These are phyloP conservation scores for Pythium insidiosum DNA, from an alignment of 352 stramenopile species.

Conservation along the genomic window DNA sequence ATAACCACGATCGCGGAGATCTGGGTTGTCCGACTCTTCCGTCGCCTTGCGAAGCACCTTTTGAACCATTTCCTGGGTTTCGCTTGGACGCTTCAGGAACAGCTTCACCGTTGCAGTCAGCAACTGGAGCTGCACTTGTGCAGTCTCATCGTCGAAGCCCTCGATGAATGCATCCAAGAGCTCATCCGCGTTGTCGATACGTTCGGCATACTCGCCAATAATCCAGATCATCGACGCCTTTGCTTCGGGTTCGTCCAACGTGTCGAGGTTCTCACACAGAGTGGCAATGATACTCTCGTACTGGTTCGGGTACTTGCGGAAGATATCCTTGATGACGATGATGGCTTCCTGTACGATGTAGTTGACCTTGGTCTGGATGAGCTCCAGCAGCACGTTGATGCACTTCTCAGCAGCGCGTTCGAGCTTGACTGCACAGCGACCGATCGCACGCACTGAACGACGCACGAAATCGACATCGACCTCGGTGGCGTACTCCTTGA, in stretches of 20 bases:
- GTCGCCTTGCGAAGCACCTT: conserved; percentile 97
- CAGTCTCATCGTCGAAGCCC: conserved; percentile 96
- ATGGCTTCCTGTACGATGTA: conserved; percentile 99
- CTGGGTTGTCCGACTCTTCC: conserved; percentile 97
- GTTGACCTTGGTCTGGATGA: conserved; percentile 99
- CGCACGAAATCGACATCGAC: conserved; percentile 99
- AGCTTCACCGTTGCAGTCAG: conserved; percentile 99
- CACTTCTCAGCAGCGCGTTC: conserved; percentile 97
- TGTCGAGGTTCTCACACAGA: conserved; percentile 99
- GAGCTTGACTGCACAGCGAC: conserved; percentile 96
- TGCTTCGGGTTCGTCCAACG: conserved; percentile 97
- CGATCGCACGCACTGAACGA: conserved; percentile 95
- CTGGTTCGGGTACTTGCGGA: conserved; percentile 98
- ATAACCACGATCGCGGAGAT: conserved; percentile 97
- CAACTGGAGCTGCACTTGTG: conserved; percentile 96
- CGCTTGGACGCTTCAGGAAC: conserved; percentile 95
- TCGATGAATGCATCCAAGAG: conserved; percentile 98
- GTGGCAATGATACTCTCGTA: conserved; percentile 99
- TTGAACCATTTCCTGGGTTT: conserved; percentile 96
- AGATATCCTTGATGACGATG: conserved; percentile 99
- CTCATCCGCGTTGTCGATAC: conserved; percentile 99
- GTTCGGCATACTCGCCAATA: conserved; percentile 98
- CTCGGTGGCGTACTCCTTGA: conserved; percentile 99
- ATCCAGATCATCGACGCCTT: conserved; percentile 99
- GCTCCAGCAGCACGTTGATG: conserved; percentile 97